Conservation (phyloP, 108 stramenopile genomes). For the Skeletonema menzelii region DNA sequence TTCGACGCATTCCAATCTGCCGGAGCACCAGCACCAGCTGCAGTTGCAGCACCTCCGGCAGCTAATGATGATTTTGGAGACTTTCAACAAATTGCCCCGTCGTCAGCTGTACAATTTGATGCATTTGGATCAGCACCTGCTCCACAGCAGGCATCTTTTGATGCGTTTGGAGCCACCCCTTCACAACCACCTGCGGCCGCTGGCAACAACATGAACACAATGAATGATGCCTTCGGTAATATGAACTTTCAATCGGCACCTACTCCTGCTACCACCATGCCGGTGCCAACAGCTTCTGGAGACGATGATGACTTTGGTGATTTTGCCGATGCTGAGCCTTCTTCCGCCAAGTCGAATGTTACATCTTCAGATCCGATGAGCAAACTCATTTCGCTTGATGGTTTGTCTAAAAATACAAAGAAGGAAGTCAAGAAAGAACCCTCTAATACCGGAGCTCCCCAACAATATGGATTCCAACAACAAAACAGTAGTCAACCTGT, state of each 20-base stretch:
- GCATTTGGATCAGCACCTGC: conserved; percentile 50
- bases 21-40: conserved; percentile 6
- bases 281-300: conserved; percentile 30
- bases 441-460: conserved; percentile 40
- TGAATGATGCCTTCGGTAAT: conserved; percentile 55
- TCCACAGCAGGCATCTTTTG: conserved; percentile 45
- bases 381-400: conserved; percentile 77
- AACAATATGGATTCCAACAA: conserved; percentile 19
- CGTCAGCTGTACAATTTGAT: conserved; percentile 53
- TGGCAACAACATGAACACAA: conserved; percentile 20
- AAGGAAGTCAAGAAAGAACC: conserved; percentile 46
- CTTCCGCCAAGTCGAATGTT: conserved; percentile 26
- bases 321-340: conserved; percentile 56
- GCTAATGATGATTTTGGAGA: conserved; percentile 52
- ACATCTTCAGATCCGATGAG: conserved; percentile 72
- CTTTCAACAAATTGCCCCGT: conserved; percentile 41
- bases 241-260: conserved; percentile 24
- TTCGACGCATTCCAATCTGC: conserved; percentile 47
- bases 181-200: not conserved
- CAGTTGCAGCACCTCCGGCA: conserved; percentile 11
- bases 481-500: conserved; percentile 16
- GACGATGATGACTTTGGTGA: conserved; percentile 72
- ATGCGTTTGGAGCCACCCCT: conserved; percentile 59
- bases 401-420: conserved; percentile 69
- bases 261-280: not conserved